Conservation (phyloP, 1,139 yeast genomes). For the Arxiozyma slooffiae region DNA sequence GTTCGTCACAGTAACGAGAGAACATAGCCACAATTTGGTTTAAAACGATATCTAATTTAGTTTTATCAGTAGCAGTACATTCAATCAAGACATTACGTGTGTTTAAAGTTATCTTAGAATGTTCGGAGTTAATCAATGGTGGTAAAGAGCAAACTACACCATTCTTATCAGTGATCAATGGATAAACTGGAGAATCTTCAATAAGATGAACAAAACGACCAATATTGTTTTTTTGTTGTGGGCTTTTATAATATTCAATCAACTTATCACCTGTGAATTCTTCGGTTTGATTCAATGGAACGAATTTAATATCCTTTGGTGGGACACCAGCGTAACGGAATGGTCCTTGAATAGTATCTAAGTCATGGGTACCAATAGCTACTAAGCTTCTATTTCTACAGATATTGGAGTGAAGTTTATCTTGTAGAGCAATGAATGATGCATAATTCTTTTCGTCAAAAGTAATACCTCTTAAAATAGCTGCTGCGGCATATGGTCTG, state of each 20-base stretch:
- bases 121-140: conserved; percentile 91
- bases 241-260: conserved; percentile 65
- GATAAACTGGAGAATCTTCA: conserved; percentile 80
- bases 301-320: conserved; percentile 69
- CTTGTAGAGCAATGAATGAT: conserved; percentile 92
- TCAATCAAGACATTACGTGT: conserved; percentile 89
- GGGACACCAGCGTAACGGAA: conserved; percentile 80
- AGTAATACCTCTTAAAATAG: conserved; percentile 71
- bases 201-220: conserved; percentile 84
- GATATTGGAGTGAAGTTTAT: conserved; percentile 86
- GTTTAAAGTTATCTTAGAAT: conserved; percentile 73
- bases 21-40: conserved; percentile 94
- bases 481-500: conserved; percentile 93
- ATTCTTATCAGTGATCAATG: conserved; percentile 74
- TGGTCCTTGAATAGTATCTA: conserved; percentile 72
- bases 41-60: conserved; percentile 84
- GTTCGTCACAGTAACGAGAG: conserved; percentile 69
- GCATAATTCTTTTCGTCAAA: conserved; percentile 82
- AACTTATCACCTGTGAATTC: conserved; percentile 67
- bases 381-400: conserved; percentile 96
- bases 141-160: conserved; percentile 85
- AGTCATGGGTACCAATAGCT: conserved; percentile 97
- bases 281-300: conserved; percentile 77
- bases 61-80: conserved; percentile 88
- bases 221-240: conserved; percentile 75